Base-by-base conservation (phyloP, 345 rosid species). In the Salix caprea region DNA sequence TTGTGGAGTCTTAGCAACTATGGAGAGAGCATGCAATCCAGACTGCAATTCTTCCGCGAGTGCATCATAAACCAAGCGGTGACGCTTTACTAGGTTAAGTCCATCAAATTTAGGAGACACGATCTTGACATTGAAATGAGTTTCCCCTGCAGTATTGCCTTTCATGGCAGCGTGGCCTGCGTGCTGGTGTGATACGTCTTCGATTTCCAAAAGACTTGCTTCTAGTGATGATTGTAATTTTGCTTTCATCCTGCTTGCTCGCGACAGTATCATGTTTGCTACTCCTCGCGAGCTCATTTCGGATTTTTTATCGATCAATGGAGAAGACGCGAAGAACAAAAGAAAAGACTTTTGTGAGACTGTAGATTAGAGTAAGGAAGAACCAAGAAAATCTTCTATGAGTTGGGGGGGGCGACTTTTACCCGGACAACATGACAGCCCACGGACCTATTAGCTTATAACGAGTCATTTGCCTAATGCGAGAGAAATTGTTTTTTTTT, bases 111-210 rank as follows among this genome's bases (percentile, higher is more conserved):
- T 83, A 24, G 84, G 70, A 9, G 92, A 87, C 21, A 89, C 89
- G 64, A 89, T 76, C 83, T 71, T 86, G 67, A 89, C 76, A 65
- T 87, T 85, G 88, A 89, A 89, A 48, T 89, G 90, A 54, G 89
- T 89, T 80, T 87, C 92, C 8, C 78, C 86, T 48, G 78, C 81
- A 54, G 67, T 23, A 72, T 65, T 78, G 7, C 67, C 82, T 65
- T 68, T 80, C 46, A 89, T 79, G 44, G 87, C 90, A 67, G 88
- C 85, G 46, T 86, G 97, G 40, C 97, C 91, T 11, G 94, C 89
- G 80, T 92, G 97, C 81, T 86, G 92, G 83, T 83, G 83, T 24
- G 91, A 92, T 18, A 91, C 91, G 85, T 92, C 97, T 26, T 88
- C 91, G 70, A 93, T 83, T 77, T 89, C 88, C 37, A 92, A 67